A percentile compares a stretch with the other conserved stretches of the same genome.
phyloP scores from a whole-genome alignment of 2,329 filamentous ascomycete species.

The Fusarium anguioides region DNA sequence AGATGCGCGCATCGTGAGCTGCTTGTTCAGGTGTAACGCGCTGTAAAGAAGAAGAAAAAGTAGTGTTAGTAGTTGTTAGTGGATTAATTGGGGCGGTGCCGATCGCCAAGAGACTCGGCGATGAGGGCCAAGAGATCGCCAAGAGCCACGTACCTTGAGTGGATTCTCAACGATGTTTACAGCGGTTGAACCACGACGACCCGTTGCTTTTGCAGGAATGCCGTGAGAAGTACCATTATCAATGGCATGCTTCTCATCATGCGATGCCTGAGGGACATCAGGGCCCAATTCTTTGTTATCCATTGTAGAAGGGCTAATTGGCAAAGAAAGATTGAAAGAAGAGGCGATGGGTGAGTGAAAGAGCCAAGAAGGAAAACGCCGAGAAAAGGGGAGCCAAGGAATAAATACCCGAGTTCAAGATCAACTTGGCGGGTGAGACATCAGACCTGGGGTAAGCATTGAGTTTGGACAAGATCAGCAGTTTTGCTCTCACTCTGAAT shows the following conservation, averaged over 20 bases:
- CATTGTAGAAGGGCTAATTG: background rate
- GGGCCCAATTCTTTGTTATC: constrained; percentile 23
- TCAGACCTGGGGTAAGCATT: constrained; percentile 18
- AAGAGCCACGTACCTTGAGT: constrained; percentile 16
- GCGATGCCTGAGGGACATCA: constrained; percentile 14
- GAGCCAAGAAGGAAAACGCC: background rate
- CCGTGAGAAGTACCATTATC: background rate
- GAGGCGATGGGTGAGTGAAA: background rate
- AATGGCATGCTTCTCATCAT: constrained; percentile 6
- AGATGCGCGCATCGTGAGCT: constrained; percentile 58
- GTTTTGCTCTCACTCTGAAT: background rate
- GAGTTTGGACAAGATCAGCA: constrained; percentile 21
- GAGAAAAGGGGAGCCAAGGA: background rate
- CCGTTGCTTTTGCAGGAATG: background rate
- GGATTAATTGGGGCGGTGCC: no score
- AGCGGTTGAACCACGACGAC: constrained; percentile 20
- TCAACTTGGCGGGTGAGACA: background rate
- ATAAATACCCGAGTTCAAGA: constrained; percentile 14
- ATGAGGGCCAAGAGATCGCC: constrained; percentile 16
- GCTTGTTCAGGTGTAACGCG: constrained; percentile 41
- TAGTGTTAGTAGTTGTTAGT: background rate
- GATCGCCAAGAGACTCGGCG: background rate
- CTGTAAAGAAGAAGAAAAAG: constrained; percentile 3
- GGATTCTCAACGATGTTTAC: constrained; percentile 25
- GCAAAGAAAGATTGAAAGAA: background rate